A percentile compares a stretch with the other conserved stretches of the same genome.
Evolutionary conservation across 2,329 filamentous ascomycete species (phyloP).

Genomic region (Exophiala aquamarina): DNA sequence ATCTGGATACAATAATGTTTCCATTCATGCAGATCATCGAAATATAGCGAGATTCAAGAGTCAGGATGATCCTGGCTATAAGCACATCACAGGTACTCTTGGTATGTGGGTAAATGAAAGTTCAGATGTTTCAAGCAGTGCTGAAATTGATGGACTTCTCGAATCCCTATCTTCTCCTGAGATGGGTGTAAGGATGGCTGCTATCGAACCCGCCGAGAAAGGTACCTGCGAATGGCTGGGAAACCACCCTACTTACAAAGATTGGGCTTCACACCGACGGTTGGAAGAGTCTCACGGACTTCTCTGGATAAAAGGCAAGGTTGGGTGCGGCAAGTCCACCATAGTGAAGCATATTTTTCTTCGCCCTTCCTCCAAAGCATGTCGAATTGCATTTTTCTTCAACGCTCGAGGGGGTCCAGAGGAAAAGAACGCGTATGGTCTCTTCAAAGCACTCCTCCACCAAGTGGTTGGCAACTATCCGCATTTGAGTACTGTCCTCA

Average conservation of each 20-base stretch:
- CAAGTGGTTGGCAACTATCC: no score
- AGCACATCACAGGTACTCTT: slow-evolving; percentile 10
- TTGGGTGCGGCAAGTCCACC: slow-evolving; percentile 39
- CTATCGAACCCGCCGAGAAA: not conserved
- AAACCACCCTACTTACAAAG: not conserved
- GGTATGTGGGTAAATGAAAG: not conserved
- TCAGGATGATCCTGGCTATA: slow-evolving; percentile 24
- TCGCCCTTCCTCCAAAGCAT: slow-evolving; percentile 1
- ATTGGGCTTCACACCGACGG: slow-evolving; percentile 1
- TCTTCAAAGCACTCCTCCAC: no score
- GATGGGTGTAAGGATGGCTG: not conserved
- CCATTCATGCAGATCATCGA: slow-evolving; percentile 30
- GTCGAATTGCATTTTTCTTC: slow-evolving; percentile 40
- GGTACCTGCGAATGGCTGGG: slow-evolving; percentile 5
- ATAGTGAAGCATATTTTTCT: slow-evolving; percentile 34
- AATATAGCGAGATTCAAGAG: slow-evolving; percentile 30
- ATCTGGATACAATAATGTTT: slow-evolving; percentile 33
- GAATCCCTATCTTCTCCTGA: not conserved
- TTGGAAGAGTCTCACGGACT: slow-evolving; percentile 18
- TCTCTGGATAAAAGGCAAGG: slow-evolving; percentile 42
- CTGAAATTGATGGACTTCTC: not conserved
- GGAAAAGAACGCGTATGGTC: slow-evolving; percentile 36
- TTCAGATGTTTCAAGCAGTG: no score
- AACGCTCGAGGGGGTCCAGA: slow-evolving; percentile 35
- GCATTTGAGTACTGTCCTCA: not conserved